These are phyloP conservation scores for Suillus subluteus DNA, from an alignment of 768 basidiomycete species.

Conservation along the genomic window DNA sequence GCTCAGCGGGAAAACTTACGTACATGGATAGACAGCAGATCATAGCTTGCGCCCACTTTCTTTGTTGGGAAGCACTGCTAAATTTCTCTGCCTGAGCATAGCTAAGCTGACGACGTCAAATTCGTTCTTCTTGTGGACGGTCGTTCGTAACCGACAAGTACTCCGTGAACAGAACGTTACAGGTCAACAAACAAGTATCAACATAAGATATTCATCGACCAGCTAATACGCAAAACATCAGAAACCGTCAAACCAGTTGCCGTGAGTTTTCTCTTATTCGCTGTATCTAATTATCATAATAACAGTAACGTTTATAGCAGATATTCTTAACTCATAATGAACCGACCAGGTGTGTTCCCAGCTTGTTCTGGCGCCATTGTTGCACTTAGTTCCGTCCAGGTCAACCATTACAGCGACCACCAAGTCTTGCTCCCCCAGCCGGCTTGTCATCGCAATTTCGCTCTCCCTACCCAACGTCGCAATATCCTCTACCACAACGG, in stretches of 20 bases:
- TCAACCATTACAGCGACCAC: conserved; percentile 82
- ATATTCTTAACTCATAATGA: conserved; percentile 41
- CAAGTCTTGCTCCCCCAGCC: conserved; percentile 70
- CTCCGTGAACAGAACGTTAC: background rate
- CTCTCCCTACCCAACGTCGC: conserved; percentile 46
- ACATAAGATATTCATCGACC: conserved; percentile 24
- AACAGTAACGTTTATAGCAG: background rate
- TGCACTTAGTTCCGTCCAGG: conserved; percentile 46
- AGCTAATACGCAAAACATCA: conserved; percentile 19
- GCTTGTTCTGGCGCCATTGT: conserved; percentile 17
- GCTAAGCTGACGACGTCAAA: background rate
- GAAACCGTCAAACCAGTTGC: conserved; percentile 16
- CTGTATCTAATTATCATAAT: background rate
- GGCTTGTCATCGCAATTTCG: conserved; percentile 67
- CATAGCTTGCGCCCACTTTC: background rate
- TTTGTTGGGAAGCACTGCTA: background rate
- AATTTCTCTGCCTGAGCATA: background rate
- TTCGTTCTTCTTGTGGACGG: background rate
- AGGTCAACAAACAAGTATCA: conserved; percentile 30
- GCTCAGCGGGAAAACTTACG: background rate
- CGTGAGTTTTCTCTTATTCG: conserved; percentile 10
- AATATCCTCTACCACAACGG: conserved; percentile 35
- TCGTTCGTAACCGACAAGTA: conserved; percentile 1
- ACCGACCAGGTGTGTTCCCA: conserved; percentile 57
- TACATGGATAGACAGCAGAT: background rate